Base-by-base conservation (phyloP, 805 yeast genomes). In the Phaffomyces thermotolerans region DNA sequence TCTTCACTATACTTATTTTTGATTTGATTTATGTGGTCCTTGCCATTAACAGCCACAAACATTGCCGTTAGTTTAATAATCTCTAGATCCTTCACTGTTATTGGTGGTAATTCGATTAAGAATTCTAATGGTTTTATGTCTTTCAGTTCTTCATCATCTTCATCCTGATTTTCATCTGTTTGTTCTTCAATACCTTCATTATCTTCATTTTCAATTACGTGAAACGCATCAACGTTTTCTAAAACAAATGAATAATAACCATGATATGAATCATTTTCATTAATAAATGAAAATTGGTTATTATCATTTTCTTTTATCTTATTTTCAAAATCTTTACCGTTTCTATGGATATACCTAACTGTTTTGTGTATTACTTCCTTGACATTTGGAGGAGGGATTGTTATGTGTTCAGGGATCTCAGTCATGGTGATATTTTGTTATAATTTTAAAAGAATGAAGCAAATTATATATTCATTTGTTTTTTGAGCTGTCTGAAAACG, bases 61-160 rank as follows among this genome's bases (percentile, higher is more conserved):
- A 77, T 69, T 0, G 97, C 96, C 1, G 90, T 77, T 3, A 78
- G 54, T 57, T 85, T 84, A 36, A 91, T 72, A 10, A 84, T 68
- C 24, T 82, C 83, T 24, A 84, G 62, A 58, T 89, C 96, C 27
- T 71, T 65, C 1, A 73, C 57, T 0, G 91, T 76, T 3, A 87
- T 67, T 52, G 64, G 59, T 61, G 57, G 55, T 22, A 48, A 20
- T 8, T 57, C 38, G 5, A 43, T 34, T 14, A 52, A 30, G 18
- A 51, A 52, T 4, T 48, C 46, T 27, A 54, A 29, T 2, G 41
- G 46, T 8, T 47, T 44, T 1, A 41, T 37, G 10, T 39, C 13
- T 12, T 34, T 31, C 23, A 35, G 34, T 24, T 39, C 39, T 22
- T 31, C 40, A 14, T 18, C 39, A 24, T 31, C 44, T 9, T 62